These are phyloP conservation scores for Cupressus sempervirens DNA, from an alignment of 75 land plant genomes.

Conservation along the genomic window DNA sequence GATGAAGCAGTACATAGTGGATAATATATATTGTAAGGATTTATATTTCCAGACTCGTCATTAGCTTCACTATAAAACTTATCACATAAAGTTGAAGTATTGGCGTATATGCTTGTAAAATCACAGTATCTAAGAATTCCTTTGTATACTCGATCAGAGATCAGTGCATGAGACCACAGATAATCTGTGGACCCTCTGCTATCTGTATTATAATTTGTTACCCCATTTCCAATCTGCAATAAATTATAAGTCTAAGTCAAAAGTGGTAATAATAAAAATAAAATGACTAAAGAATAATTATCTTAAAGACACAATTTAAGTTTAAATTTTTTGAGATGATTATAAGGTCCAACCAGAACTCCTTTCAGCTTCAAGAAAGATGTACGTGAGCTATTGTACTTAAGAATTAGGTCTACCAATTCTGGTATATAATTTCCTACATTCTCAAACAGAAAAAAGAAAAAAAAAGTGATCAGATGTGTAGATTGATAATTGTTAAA, in stretches of 20 bases:
- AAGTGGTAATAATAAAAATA: background rate
- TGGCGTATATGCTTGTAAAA: background rate
- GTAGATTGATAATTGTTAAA: background rate
- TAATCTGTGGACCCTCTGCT: slow-evolving; percentile 33
- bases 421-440: slow-evolving; percentile 60
- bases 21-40: slow-evolving; percentile 33
- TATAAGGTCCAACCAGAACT: slow-evolving; percentile 29
- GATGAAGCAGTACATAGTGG: slow-evolving; percentile 12
- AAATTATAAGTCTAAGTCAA: background rate
- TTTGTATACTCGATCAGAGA: slow-evolving; percentile 44
- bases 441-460: background rate
- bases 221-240: slow-evolving; percentile 43
- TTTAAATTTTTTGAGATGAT: no score
- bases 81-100: background rate
- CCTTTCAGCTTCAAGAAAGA: slow-evolving; percentile 39
- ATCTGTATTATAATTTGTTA: slow-evolving; percentile 28
- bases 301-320: background rate
- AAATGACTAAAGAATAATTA: background rate
- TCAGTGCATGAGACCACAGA: slow-evolving; percentile 56
- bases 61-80: background rate
- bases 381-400: slow-evolving; percentile 29
- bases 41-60: slow-evolving; percentile 13
- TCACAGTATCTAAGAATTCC: slow-evolving; percentile 25
- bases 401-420: slow-evolving; percentile 42
- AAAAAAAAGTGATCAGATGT: background rate